Evolutionary conservation across 2,329 filamentous ascomycete species (phyloP).

Genomic region (Exophiala bonariae): DNA sequence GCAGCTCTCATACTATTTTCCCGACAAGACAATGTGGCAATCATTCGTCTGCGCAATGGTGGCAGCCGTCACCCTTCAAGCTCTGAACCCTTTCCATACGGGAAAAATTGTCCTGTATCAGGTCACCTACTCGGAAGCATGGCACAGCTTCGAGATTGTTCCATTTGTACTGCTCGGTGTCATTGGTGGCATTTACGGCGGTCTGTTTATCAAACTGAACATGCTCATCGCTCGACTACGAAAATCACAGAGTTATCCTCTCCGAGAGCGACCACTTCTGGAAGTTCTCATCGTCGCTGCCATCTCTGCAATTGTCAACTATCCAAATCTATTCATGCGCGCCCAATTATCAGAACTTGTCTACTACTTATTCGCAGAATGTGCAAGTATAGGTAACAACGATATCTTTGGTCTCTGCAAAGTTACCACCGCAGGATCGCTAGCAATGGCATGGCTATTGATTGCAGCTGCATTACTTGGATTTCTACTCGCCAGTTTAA

Average conservation of each 20-base stretch:
- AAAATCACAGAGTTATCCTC: constrained; percentile 48
- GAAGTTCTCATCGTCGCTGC: constrained; percentile 81
- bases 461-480: constrained; percentile 79
- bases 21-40: constrained; percentile 99
- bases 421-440: constrained; percentile 72
- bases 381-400: constrained; percentile 69
- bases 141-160: constrained; percentile 91
- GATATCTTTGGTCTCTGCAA: constrained; percentile 91
- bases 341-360: constrained; percentile 89
- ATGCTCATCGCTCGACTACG: constrained; percentile 84
- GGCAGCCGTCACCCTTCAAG: constrained; percentile 90
- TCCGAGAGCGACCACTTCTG: constrained; percentile 65
- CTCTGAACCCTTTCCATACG: constrained; percentile 89
- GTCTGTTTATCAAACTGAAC: constrained; percentile 91
- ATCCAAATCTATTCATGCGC: constrained; percentile 94
- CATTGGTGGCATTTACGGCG: constrained; percentile 89
- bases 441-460: constrained; percentile 78
- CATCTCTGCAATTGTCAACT: constrained; percentile 86
- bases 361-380: constrained; percentile 88
- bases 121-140: constrained; percentile 85
- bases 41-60: constrained; percentile 99
- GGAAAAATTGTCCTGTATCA: constrained; percentile 96
- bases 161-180: constrained; percentile 86
- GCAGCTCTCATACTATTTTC: constrained; percentile 96
- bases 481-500: constrained; percentile 81